Conservation (phyloP, 2,329 filamentous ascomycete species). For the Tolypocladium endophyticum region DNA sequence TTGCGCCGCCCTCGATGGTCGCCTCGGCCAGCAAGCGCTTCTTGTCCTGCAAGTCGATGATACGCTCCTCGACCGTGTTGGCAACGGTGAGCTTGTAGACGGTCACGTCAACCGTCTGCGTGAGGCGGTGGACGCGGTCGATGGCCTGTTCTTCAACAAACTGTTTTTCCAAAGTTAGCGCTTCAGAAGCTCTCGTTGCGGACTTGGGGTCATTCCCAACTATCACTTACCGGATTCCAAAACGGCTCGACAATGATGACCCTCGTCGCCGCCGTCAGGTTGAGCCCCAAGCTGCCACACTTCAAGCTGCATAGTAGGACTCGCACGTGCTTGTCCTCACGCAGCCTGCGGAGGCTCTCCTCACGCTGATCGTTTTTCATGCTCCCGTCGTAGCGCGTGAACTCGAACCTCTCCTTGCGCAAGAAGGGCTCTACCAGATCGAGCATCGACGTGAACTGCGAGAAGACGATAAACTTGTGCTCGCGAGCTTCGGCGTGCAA, state of each 20-base stretch:
- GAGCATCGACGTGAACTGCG: slow-evolving; percentile 96
- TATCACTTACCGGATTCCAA: slow-evolving; percentile 73
- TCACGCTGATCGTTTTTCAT: slow-evolving; percentile 94
- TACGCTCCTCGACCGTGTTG: slow-evolving; percentile 83
- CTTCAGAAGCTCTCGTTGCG: not conserved
- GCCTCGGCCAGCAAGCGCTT: slow-evolving; percentile 87
- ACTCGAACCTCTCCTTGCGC: slow-evolving; percentile 59
- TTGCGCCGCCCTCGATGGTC: slow-evolving; percentile 74
- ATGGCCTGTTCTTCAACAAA: slow-evolving; percentile 99
- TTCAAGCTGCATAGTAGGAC: slow-evolving; percentile 89
- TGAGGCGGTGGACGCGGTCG: slow-evolving; percentile 95
- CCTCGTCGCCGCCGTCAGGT: slow-evolving; percentile 84
- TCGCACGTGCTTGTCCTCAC: slow-evolving; percentile 63
- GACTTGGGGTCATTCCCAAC: not conserved
- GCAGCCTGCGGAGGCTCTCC: slow-evolving; percentile 67
- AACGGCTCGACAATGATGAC: slow-evolving; percentile 96
- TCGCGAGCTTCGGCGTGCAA: slow-evolving; percentile 65
- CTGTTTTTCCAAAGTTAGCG: slow-evolving; percentile 24
- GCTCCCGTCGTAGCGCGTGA: slow-evolving; percentile 83
- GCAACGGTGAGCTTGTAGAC: slow-evolving; percentile 90
- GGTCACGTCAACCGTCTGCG: slow-evolving; percentile 87
- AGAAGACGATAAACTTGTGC: slow-evolving; percentile 98
- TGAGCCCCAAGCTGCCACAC: slow-evolving; percentile 85
- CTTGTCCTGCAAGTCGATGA: slow-evolving; percentile 86
- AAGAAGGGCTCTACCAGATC: slow-evolving; percentile 93